Evolutionary conservation across 139 green algal species (phyloP).

Genomic region (Microglena sp.): DNA sequence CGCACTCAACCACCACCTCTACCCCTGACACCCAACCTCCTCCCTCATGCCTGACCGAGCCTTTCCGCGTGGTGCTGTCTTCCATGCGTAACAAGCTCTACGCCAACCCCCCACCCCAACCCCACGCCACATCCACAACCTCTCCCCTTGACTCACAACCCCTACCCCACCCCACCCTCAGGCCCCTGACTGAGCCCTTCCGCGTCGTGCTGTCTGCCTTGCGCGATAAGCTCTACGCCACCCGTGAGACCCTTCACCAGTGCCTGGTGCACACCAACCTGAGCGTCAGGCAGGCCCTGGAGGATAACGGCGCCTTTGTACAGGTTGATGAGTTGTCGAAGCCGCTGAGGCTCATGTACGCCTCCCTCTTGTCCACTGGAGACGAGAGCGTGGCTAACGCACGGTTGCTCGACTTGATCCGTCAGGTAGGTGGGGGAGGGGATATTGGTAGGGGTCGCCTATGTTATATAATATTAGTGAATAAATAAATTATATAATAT

Average conservation of each 20-base stretch:
- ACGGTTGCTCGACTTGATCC: slow-evolving; percentile 68
- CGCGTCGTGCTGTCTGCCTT: slow-evolving; percentile 81
- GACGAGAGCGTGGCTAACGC: slow-evolving; percentile 78
- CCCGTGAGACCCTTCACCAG: slow-evolving; percentile 58
- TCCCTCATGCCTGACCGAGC: too few relatives aligned
- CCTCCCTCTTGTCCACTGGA: slow-evolving; percentile 65
- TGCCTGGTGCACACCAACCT: slow-evolving; percentile 54
- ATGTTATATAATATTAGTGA: too few relatives aligned
- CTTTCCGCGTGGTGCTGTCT: slow-evolving; percentile 85
- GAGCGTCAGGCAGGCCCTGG: slow-evolving; percentile 26
- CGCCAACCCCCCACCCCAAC: too few relatives aligned
- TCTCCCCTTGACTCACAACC: too few relatives aligned
- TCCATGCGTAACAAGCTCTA: slow-evolving; percentile 75
- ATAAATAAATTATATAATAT: too few relatives aligned
- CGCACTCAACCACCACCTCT: too few relatives aligned
- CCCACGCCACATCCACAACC: too few relatives aligned
- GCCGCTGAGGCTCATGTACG: slow-evolving; percentile 50
- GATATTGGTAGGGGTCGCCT: too few relatives aligned
- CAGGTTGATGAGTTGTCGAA: slow-evolving; percentile 35
- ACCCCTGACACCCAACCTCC: too few relatives aligned
- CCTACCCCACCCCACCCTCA: too few relatives aligned
- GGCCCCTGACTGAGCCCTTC: slow-evolving; percentile 76
- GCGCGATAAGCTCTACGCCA: slow-evolving; percentile 69
- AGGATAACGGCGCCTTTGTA: slow-evolving; percentile 29
- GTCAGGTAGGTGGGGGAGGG: slow-evolving; percentile 2